Percentiles rank a stretch among this genome's conserved stretches.
Conservation (phyloP, 768 basidiomycete genomes). For the Naganishia antarctica region DNA sequence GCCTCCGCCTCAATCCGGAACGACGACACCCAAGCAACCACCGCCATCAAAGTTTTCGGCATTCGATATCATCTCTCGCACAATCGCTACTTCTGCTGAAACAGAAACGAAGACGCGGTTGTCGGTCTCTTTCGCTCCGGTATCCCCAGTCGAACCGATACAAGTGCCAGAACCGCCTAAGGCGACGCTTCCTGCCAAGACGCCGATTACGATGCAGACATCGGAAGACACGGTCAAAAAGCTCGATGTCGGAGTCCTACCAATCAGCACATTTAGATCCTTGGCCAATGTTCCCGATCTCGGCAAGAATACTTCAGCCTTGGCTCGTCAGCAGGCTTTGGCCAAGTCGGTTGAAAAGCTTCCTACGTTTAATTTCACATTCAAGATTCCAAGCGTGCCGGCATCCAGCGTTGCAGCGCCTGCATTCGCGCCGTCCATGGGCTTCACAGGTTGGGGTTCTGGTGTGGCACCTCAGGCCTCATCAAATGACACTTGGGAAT, state of each 20-base stretch:
- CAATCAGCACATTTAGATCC: constrained; percentile 22
- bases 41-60: constrained; percentile 3
- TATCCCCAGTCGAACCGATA: neutral
- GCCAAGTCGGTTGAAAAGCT: neutral
- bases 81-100: neutral
- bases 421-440: neutral
- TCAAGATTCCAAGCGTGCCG: neutral
- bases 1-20: neutral
- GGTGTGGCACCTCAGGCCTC: constrained; percentile 1
- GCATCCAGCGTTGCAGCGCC: neutral
- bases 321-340: constrained; percentile 21
- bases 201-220: neutral
- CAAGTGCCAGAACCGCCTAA: neutral
- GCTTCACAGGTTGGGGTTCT: constrained; percentile 18
- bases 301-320: neutral
- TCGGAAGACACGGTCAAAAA: neutral
- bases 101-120: neutral
- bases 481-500: neutral
- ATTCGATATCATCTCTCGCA: constrained; percentile 14
- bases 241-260: constrained; percentile 6
- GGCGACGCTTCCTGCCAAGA: neutral
- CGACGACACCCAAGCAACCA: constrained; percentile 5
- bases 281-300: constrained; percentile 16
- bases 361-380: constrained; percentile 6
- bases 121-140: constrained; percentile 2